phyloP scores from a whole-genome alignment of 2,329 filamentous ascomycete genomes.

The Spiromastix sp. region DNA sequence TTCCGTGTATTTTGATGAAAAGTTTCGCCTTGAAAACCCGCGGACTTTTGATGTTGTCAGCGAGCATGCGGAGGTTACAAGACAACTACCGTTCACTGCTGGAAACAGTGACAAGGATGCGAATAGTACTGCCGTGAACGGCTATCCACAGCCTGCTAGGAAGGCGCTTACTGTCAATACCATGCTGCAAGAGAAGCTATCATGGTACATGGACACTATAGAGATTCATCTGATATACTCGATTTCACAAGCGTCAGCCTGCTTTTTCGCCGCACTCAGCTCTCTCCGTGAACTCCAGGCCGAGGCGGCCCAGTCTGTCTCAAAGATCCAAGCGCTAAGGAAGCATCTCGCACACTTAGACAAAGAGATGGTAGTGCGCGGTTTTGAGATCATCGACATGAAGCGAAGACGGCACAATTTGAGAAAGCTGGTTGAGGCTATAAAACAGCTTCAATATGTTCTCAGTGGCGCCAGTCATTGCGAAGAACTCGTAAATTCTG shows the following conservation, averaged over 20 bases:
- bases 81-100: constrained; percentile 18
- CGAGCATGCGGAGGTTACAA: constrained; percentile 73
- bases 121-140: constrained; percentile 38
- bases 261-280: constrained; percentile 76
- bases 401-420: constrained; percentile 64
- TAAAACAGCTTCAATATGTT: constrained; percentile 62
- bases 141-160: constrained; percentile 40
- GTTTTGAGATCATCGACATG: constrained; percentile 65
- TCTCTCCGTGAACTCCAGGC: constrained; percentile 72
- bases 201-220: constrained; percentile 93
- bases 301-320: constrained; percentile 71
- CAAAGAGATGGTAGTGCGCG: constrained; percentile 63
- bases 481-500: constrained; percentile 57
- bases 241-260: constrained; percentile 75
- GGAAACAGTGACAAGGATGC: constrained; percentile 42
- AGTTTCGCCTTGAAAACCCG: constrained; percentile 79
- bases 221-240: constrained; percentile 82
- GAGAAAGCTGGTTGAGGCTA: constrained; percentile 59
- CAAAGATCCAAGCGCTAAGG: constrained; percentile 61
- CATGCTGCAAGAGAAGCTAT: constrained; percentile 85
- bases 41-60: constrained; percentile 82
- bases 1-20: constrained; percentile 72
- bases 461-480: constrained; percentile 58
- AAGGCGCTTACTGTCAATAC: constrained; percentile 80
- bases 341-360: constrained; percentile 63